Percentiles rank a stretch among this genome's conserved stretches.
Evolutionary conservation across 352 stramenopile species (phyloP).

Genomic region (Phytopythium helicoides): DNA sequence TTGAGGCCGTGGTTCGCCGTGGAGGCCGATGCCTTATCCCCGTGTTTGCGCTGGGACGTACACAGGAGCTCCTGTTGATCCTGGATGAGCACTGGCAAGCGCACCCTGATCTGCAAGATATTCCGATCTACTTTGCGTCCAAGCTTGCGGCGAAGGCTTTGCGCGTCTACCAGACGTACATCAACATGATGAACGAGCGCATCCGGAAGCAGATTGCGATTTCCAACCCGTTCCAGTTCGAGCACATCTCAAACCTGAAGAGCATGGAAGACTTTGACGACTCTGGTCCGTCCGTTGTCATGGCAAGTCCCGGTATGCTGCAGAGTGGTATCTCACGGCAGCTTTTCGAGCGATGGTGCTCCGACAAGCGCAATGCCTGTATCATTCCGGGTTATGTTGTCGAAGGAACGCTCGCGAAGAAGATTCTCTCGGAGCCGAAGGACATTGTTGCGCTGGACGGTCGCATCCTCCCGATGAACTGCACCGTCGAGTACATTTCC

Average conservation of each 20-base stretch:
- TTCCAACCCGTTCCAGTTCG: constrained; percentile 97
- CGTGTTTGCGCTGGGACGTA: constrained; percentile 98
- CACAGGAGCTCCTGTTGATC: constrained; percentile 98
- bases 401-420: constrained; percentile 97
- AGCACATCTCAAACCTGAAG: constrained; percentile 97
- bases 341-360: constrained; percentile 98
- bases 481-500: constrained; percentile 96
- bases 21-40: constrained; percentile 98
- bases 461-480: constrained; percentile 93
- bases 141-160: constrained; percentile 95
- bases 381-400: constrained; percentile 99
- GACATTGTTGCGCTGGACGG: constrained; percentile 95
- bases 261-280: constrained; percentile 97
- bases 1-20: constrained; percentile 95
- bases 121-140: constrained; percentile 99
- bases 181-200: constrained; percentile 99
- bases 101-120: constrained; percentile 91
- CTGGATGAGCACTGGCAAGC: constrained; percentile 99
- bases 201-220: constrained; percentile 97
- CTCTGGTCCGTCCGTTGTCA: constrained; percentile 97
- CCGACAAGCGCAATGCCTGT: constrained; percentile 97
- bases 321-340: constrained; percentile 97
- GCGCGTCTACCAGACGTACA: constrained; percentile 99
- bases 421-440: constrained; percentile 95
- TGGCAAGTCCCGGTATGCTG: constrained; percentile 98